Evolutionary conservation across 495 filamentous ascomycete genomes (phyloP), one percentile per base, ranked within the genome.

Genomic region (Xylaria scruposa): DNA sequence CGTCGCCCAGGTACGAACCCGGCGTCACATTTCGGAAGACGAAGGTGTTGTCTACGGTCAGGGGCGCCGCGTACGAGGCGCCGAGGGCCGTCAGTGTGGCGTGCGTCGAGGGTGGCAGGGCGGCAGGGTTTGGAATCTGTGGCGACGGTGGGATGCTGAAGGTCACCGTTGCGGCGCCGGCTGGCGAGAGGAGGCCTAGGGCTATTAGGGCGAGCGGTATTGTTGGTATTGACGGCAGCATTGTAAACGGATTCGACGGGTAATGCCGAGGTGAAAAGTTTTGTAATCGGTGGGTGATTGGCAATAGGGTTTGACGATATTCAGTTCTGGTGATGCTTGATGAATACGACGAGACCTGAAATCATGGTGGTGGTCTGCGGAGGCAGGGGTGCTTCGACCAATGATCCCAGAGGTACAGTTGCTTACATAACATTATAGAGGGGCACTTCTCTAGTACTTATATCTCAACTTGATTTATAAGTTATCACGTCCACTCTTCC

Each of bases 1-100:
- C 85, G 74, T 95, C 92, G 24, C 93, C 88, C 3, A 97, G 85
- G 77, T 97, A 99, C 49, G 88, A 91, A 2, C 90, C 92, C 6
- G 84, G 67, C 5, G 81, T 82, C 42, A 94, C 81, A 76, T 94
- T 90, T 42, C 77, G 83, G 83, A 98, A 97, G 68, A 86, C 81
- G 78, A 98, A 93, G 26, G 87, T 89, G 70, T 91, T 91, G 69
- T 86, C 77, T 64, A 85, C 82, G 24, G 90, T 88, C 9, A 97
- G 79, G 0, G 90, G 90, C 0, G 92, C 90, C 29, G 81, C 79
- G 72, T 87, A 77, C 73, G 75, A 15, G 64, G 73, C 71, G 64
- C 81, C 81, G 38, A 87, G 82, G 42, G 89, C 85, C 44, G 89
- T 85, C 47, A 95, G 87, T 29, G 92, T 91, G 49, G 91, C 93